phyloP scores from a whole-genome alignment of 116 monocot genomes.

The Dioscorea cayenensis region DNA sequence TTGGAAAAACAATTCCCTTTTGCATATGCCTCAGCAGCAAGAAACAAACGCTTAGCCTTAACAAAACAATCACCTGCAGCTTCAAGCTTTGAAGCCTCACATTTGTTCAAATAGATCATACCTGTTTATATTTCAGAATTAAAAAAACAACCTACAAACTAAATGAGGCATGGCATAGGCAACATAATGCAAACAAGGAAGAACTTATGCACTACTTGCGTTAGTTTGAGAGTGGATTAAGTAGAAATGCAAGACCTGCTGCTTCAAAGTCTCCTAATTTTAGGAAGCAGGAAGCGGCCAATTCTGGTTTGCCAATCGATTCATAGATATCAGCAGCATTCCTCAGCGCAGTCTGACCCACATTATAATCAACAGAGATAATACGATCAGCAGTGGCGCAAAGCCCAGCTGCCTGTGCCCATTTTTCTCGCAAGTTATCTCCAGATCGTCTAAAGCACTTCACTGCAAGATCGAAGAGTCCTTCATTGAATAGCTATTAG shows the following conservation, averaged over 20 bases:
- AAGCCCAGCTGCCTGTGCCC: slow-evolving; percentile 52
- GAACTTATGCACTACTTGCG: no score
- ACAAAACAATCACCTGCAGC: slow-evolving; percentile 56
- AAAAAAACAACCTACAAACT: background rate
- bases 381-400: slow-evolving; percentile 24
- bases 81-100: slow-evolving; percentile 33
- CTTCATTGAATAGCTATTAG: slow-evolving; percentile 31
- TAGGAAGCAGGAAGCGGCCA: no score
- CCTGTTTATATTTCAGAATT: slow-evolving; percentile 4
- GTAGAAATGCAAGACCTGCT: no score
- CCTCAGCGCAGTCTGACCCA: slow-evolving; percentile 9
- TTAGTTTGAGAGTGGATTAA: no score
- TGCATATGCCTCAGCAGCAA: slow-evolving; percentile 35
- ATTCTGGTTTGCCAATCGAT: no score
- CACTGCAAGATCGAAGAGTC: slow-evolving; percentile 52
- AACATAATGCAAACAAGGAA: no score
- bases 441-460: slow-evolving; percentile 61
- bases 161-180: no score
- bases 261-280: no score
- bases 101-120: slow-evolving; percentile 51
- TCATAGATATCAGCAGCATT: background rate
- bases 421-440: slow-evolving; percentile 31
- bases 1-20: slow-evolving; percentile 35
- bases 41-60: slow-evolving; percentile 19
- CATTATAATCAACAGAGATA: slow-evolving; percentile 19